phyloP scores from a whole-genome alignment of 805 yeast genomes.

The Hanseniaspora valbyensis region DNA sequence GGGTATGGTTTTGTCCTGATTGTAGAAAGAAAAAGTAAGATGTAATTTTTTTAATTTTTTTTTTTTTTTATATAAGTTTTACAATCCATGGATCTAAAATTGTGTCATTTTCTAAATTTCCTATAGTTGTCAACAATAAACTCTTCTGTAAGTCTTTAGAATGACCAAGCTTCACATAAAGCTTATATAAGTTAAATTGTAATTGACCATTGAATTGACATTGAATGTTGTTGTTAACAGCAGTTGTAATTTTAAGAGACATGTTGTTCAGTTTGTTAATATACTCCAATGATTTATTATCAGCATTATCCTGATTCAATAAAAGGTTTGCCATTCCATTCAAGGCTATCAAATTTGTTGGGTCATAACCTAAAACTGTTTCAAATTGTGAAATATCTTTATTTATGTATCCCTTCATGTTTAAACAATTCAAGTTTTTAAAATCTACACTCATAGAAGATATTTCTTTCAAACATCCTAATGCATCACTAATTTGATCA shows the following conservation, averaged over 20 bases:
- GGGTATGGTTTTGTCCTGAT: slow-evolving; percentile 89
- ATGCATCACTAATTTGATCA: slow-evolving; percentile 47
- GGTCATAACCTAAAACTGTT: slow-evolving; percentile 41
- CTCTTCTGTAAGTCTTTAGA: slow-evolving; percentile 9
- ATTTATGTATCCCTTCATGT: slow-evolving; percentile 24
- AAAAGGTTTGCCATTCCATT: slow-evolving; percentile 46
- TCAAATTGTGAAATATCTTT: slow-evolving; percentile 56
- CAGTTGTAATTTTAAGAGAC: slow-evolving; percentile 32
- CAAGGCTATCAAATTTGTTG: slow-evolving; percentile 41
- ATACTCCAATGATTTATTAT: not conserved
- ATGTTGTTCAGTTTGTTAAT: slow-evolving; percentile 19
- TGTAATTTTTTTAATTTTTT: too few relatives aligned
- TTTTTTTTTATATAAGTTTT: slow-evolving; percentile 9
- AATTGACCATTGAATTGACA: slow-evolving; percentile 46
- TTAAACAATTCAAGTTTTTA: slow-evolving; percentile 25
- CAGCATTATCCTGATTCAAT: slow-evolving; percentile 23
- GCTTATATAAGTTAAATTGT: slow-evolving; percentile 55
- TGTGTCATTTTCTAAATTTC: slow-evolving; percentile 10
- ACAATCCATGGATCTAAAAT: slow-evolving; percentile 14
- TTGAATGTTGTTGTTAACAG: slow-evolving; percentile 30
- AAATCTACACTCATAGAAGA: slow-evolving; percentile 40
- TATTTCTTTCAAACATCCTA: slow-evolving; percentile 64
- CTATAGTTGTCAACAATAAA: slow-evolving; percentile 3
- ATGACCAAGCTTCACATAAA: slow-evolving; percentile 37
- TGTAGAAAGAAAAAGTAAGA: slow-evolving; percentile 38